A percentile compares a stretch with the other conserved stretches of the same genome.
Evolutionary conservation across 2,329 filamentous ascomycete genomes (phyloP).

Genomic region (Podosphaera leucotricha): DNA sequence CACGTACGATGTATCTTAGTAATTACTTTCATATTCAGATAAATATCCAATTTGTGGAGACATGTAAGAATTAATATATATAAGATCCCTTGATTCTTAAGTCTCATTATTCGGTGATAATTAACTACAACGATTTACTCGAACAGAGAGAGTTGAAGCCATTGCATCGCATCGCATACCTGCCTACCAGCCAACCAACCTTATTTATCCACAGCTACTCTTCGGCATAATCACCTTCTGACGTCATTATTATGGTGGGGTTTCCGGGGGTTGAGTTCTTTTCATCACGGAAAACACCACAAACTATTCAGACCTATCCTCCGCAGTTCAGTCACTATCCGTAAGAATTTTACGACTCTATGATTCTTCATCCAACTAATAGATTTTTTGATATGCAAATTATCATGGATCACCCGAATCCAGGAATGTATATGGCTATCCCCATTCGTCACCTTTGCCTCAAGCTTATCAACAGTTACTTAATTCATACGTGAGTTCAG

Average conservation of each 20-base stretch:
- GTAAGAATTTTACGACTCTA: not conserved
- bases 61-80: no score
- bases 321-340: not conserved
- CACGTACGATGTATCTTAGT: no score
- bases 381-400: not conserved
- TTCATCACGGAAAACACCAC: not conserved
- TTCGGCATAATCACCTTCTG: no score
- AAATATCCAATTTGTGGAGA: no score
- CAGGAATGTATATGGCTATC: not conserved
- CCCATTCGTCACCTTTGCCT: not conserved
- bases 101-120: no score
- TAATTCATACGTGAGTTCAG: not conserved
- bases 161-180: no score
- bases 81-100: no score
- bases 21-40: no score
- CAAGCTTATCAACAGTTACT: not conserved
- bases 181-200: no score
- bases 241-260: not conserved
- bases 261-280: not conserved
- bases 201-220: no score
- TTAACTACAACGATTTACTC: no score
- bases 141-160: no score
- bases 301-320: not conserved
- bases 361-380: not conserved
- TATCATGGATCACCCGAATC: not conserved